Conservation (phyloP, 306 rosid species). For the Comarum palustre region DNA sequence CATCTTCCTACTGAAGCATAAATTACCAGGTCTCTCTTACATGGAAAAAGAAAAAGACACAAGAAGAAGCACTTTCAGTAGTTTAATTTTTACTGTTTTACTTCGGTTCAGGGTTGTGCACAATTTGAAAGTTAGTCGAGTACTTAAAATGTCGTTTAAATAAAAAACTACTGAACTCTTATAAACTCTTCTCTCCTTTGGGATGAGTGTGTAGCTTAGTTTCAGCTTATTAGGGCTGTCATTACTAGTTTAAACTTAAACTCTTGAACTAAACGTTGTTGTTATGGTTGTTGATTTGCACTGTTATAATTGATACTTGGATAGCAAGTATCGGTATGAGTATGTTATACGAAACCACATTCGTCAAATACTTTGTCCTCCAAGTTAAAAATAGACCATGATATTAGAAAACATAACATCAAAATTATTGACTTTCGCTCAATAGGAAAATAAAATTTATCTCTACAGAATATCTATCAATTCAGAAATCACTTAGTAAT, state of each 20-base stretch:
- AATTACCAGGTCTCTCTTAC: background rate
- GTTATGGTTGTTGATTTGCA: background rate
- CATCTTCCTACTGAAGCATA: conserved; percentile 39
- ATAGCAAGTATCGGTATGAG: too few species aligned
- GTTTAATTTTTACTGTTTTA: background rate
- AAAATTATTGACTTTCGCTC: too few species aligned
- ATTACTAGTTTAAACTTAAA: background rate
- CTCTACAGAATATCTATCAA: too few species aligned
- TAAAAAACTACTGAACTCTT: background rate
- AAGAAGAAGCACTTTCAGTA: background rate
- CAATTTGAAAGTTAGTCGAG: background rate
- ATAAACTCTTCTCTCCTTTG: background rate
- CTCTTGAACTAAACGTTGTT: background rate
- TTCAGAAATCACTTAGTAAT: too few species aligned
- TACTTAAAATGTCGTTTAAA: background rate
- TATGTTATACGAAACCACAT: too few species aligned
- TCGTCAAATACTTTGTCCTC: too few species aligned
- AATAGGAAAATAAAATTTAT: too few species aligned
- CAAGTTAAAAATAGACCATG: too few species aligned
- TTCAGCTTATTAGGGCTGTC: background rate
- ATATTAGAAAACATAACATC: too few species aligned
- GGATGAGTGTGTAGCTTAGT: background rate
- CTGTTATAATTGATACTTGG: background rate
- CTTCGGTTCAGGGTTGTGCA: background rate
- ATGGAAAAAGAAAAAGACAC: too few species aligned